Percentiles rank a stretch among this genome's conserved stretches.
Evolutionary conservation across 2,329 filamentous ascomycete species (phyloP).

Genomic region (Nannizziopsis barbatae): DNA sequence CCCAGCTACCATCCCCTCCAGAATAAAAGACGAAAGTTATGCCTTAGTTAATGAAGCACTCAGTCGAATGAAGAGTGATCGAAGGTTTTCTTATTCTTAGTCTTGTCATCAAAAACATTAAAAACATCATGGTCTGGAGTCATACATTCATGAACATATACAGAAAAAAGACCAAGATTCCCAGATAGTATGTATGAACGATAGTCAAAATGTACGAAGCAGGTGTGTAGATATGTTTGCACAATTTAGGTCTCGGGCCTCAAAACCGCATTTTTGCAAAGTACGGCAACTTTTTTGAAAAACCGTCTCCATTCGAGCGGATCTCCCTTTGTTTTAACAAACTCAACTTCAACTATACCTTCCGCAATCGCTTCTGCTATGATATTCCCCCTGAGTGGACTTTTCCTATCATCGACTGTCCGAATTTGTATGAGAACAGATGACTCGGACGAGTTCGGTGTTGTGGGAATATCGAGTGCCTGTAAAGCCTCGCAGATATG

Average conservation of each 20-base stretch:
- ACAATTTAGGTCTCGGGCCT: conserved; percentile 39
- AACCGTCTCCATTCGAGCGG: conserved; percentile 92
- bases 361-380: conserved; percentile 37
- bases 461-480: conserved; percentile 65
- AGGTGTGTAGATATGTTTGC: not conserved
- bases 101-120: no score
- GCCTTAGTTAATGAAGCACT: no score
- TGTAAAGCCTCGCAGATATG: conserved; percentile 73
- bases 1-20: no score
- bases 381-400: conserved; percentile 36
- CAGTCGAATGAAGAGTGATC: no score
- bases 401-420: conserved; percentile 48
- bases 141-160: no score
- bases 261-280: conserved; percentile 77
- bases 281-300: conserved; percentile 87
- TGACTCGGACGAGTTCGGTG: conserved; percentile 33
- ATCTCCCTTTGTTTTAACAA: conserved; percentile 91
- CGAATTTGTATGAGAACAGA: conserved; percentile 60
- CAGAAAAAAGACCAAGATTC: no score
- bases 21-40: no score
- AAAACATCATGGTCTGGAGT: no score
- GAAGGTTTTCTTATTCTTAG: no score
- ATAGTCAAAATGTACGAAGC: no score
- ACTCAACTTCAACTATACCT: conserved; percentile 71
- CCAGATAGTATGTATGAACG: no score